Conservation (phyloP, 208 protist species). For the Crithidia bombi region DNA sequence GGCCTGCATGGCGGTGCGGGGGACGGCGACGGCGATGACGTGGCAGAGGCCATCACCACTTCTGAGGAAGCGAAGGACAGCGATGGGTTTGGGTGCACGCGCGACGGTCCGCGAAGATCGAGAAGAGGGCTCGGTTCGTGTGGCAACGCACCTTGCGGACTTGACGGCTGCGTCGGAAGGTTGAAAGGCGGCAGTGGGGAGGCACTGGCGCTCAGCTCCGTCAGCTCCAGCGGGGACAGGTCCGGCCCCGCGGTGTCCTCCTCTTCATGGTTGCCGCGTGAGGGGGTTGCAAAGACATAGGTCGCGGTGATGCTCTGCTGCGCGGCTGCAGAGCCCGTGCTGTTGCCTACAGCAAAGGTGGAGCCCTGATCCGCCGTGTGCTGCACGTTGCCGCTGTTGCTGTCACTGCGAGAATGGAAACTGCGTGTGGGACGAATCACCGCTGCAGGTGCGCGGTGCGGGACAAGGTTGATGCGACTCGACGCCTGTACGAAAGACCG, state of each 20-base stretch:
- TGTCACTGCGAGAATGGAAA: not conserved
- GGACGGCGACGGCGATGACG: not conserved
- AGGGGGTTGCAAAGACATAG: not conserved
- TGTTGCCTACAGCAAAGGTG: not conserved
- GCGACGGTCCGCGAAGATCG: not conserved
- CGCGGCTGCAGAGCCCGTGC: not conserved
- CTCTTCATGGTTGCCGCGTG: not conserved
- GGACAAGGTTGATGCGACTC: not conserved
- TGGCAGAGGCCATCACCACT: not conserved
- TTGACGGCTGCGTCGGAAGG: slow-evolving; percentile 2
- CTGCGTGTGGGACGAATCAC: not conserved
- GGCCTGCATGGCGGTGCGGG: slow-evolving; percentile 1
- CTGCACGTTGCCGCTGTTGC: not conserved
- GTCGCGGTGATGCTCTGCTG: not conserved
- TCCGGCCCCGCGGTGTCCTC: not conserved
- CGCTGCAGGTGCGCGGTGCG: not conserved
- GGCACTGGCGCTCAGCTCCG: not conserved
- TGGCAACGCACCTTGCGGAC: not conserved
- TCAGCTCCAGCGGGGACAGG: not conserved
- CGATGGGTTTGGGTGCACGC: not conserved
- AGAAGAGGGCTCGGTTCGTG: not conserved
- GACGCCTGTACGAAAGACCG: not conserved
- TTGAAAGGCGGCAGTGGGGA: not conserved
- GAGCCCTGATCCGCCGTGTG: not conserved
- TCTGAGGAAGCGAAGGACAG: not conserved